phyloP scores from a whole-genome alignment of 345 rosid genomes.

The Abelmoschus esculentus region DNA sequence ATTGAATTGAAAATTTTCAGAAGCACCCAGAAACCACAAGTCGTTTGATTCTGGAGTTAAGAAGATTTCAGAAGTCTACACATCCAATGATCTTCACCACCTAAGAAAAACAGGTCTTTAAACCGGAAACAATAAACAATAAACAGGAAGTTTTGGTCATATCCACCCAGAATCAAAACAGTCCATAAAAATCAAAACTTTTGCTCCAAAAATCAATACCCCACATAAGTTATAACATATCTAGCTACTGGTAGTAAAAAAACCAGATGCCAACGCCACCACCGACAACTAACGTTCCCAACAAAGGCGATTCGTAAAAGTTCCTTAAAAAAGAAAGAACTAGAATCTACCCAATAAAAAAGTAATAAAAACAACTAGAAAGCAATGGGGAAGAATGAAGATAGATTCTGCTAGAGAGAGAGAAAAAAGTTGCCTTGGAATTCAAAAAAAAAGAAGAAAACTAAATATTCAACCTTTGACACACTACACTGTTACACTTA shows the following conservation, averaged over 20 bases:
- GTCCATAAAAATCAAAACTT: not conserved
- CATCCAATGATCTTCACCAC: slow-evolving; percentile 16
- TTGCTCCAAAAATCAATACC: not conserved
- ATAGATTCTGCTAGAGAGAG: slow-evolving; percentile 27
- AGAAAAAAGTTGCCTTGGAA: slow-evolving; percentile 20
- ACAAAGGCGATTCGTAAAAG: not conserved
- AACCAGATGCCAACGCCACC: slow-evolving; percentile 13
- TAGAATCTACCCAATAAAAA: not conserved
- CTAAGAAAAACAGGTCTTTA: slow-evolving; percentile 17
- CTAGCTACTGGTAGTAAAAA: not conserved
- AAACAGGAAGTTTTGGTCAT: not conserved
- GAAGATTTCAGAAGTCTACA: not conserved
- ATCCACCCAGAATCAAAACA: not conserved
- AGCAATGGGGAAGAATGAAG: slow-evolving; percentile 14
- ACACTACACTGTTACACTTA: too few species aligned
- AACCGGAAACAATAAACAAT: slow-evolving; percentile 6
- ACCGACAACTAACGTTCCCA: slow-evolving; percentile 10
- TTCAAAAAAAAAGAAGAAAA: not conserved
- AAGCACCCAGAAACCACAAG: not conserved
- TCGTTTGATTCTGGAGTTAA: not conserved
- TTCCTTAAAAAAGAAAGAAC: not conserved
- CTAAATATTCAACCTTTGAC: too few species aligned
- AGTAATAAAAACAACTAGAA: not conserved
- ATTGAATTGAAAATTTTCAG: not conserved
- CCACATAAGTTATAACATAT: not conserved